Evolutionary conservation across 2,329 filamentous ascomycete genomes (phyloP).

Genomic region (Calonectria montana): DNA sequence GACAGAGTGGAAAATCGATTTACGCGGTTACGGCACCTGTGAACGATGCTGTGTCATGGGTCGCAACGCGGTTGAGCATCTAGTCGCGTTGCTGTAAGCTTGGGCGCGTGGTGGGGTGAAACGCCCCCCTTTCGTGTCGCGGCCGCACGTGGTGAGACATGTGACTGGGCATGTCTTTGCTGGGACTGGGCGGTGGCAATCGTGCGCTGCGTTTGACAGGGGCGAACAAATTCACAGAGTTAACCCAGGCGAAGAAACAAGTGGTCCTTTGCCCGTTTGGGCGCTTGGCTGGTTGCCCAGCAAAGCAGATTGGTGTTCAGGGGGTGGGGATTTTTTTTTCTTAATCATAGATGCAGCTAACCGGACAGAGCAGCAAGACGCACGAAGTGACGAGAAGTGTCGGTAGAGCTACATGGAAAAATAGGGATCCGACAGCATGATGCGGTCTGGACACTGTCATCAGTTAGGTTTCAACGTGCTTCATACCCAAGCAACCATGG

Average conservation of each 20-base stretch:
- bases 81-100: constrained; percentile 26
- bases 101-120: constrained; percentile 13
- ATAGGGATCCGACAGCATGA: background rate
- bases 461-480: constrained; percentile 10
- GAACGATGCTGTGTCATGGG: constrained; percentile 1
- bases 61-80: constrained; percentile 27
- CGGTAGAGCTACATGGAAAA: background rate
- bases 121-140: constrained; percentile 26
- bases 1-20: background rate
- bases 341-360: constrained; percentile 1
- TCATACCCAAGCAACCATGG: background rate
- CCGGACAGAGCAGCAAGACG: background rate
- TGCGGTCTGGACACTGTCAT: background rate
- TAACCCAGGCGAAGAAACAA: background rate
- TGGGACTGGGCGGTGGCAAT: background rate
- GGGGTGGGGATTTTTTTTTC: background rate
- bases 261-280: background rate
- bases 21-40: constrained; percentile 20
- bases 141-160: constrained; percentile 40
- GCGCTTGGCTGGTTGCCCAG: background rate
- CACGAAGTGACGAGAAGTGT: background rate
- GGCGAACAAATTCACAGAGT: background rate
- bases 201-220: background rate
- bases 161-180: constrained; percentile 26
- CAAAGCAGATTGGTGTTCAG: background rate